phyloP scores from a whole-genome alignment of 805 yeast species.

The Wickerhamomyces canadensis region DNA sequence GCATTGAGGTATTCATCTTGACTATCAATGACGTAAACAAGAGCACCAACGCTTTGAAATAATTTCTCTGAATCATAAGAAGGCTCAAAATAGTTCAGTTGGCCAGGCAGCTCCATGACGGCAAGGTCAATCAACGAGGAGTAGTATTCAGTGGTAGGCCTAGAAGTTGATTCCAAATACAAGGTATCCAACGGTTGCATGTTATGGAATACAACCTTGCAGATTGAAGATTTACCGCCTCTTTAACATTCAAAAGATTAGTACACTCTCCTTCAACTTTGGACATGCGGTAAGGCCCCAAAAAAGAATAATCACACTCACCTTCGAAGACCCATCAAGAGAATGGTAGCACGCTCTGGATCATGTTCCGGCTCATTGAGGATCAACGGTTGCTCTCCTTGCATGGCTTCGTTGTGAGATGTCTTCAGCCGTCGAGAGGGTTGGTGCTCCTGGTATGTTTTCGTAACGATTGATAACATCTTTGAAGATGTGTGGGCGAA shows the following conservation, averaged over 20 bases:
- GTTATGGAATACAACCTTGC: slow-evolving; percentile 92
- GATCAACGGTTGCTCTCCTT: slow-evolving; percentile 3
- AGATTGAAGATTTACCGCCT: slow-evolving; percentile 92
- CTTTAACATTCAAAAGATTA: slow-evolving; percentile 3
- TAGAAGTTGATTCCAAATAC: slow-evolving; percentile 83
- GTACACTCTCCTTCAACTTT: too few species aligned
- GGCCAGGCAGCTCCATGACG: slow-evolving; percentile 95
- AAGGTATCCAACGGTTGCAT: slow-evolving; percentile 94
- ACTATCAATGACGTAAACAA: slow-evolving; percentile 90
- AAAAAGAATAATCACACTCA: slow-evolving; percentile 19
- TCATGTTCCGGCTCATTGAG: slow-evolving; percentile 33
- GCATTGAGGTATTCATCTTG: slow-evolving; percentile 95
- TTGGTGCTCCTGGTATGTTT: too few species aligned
- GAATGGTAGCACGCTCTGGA: slow-evolving; percentile 65
- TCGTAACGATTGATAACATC: too few species aligned
- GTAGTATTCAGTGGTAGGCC: slow-evolving; percentile 81
- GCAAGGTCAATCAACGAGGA: slow-evolving; percentile 79
- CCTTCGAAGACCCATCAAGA: slow-evolving; percentile 82
- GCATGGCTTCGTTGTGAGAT: not conserved
- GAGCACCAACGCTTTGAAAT: slow-evolving; percentile 79
- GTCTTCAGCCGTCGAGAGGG: too few species aligned
- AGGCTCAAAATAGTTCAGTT: slow-evolving; percentile 82
- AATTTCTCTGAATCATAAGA: slow-evolving; percentile 71
- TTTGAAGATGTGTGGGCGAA: too few species aligned
- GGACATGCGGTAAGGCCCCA: too few species aligned